Evolutionary conservation across 176 grass and related monocot genomes (phyloP).

Genomic region (Avena sativa): DNA sequence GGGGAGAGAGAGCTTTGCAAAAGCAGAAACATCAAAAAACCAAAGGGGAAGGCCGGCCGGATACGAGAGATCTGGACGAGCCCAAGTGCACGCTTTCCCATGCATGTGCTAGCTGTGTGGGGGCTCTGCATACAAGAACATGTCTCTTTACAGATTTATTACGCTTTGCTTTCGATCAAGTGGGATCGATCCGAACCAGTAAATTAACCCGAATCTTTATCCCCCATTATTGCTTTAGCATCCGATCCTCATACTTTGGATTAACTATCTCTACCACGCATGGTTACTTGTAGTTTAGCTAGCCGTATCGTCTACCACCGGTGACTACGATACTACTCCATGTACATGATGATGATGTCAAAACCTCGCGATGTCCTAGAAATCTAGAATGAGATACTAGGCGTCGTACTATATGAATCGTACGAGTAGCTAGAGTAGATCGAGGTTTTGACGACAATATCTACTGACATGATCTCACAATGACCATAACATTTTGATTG

Average conservation of each 20-base stretch:
- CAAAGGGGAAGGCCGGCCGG: background rate
- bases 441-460: background rate
- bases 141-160: constrained; percentile 20
- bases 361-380: too few species aligned
- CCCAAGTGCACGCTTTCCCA: constrained; percentile 49
- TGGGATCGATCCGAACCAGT: constrained; percentile 51
- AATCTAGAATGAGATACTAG: too few species aligned
- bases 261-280: constrained; percentile 9
- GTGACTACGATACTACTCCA: too few species aligned
- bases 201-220: constrained; percentile 33
- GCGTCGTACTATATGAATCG: too few species aligned
- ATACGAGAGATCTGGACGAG: constrained; percentile 29
- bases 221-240: constrained; percentile 6
- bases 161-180: constrained; percentile 36
- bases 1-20: constrained; percentile 19
- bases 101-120: constrained; percentile 20
- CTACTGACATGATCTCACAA: background rate
- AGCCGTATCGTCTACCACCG: too few species aligned
- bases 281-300: constrained; percentile 4
- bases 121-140: constrained; percentile 35
- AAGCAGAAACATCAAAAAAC: constrained; percentile 24
- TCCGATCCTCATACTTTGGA: constrained; percentile 16
- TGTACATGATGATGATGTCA: too few species aligned
- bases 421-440: background rate
- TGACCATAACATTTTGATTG: background rate